Evolutionary conservation across 352 stramenopile genomes (phyloP).

Genomic region (Stramenopiles sp.): DNA sequence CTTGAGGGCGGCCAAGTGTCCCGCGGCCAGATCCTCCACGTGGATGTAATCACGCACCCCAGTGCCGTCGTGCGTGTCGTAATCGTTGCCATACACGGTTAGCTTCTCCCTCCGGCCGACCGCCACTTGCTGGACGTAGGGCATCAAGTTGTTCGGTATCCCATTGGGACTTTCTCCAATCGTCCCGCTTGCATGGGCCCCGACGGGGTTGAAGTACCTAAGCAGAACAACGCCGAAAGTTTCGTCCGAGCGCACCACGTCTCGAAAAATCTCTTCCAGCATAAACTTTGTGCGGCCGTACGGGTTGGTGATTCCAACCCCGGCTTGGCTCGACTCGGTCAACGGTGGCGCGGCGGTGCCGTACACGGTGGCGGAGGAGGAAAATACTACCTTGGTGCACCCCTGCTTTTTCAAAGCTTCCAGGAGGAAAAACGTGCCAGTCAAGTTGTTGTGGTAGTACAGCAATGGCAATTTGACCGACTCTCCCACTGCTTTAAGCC

Average conservation of each 20-base stretch:
- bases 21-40: slow-evolving; percentile 60
- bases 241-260: slow-evolving; percentile 31
- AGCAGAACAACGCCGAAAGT: slow-evolving; percentile 36
- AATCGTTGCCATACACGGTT: slow-evolving; percentile 68
- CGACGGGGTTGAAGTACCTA: slow-evolving; percentile 75
- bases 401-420: slow-evolving; percentile 36
- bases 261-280: slow-evolving; percentile 62
- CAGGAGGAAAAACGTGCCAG: slow-evolving; percentile 41
- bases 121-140: slow-evolving; percentile 55
- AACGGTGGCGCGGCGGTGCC: slow-evolving; percentile 33
- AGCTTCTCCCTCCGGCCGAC: slow-evolving; percentile 48
- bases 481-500: slow-evolving; percentile 60
- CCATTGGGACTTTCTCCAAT: slow-evolving; percentile 68
- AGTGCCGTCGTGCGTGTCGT: slow-evolving; percentile 59
- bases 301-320: slow-evolving; percentile 49
- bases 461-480: slow-evolving; percentile 38
- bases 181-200: slow-evolving; percentile 50
- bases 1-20: slow-evolving; percentile 48
- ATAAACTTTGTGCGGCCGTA: slow-evolving; percentile 74
- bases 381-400: slow-evolving; percentile 53
- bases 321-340: slow-evolving; percentile 32
- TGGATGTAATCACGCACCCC: slow-evolving; percentile 74
- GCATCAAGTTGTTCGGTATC: slow-evolving; percentile 70
- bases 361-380: slow-evolving; percentile 53
- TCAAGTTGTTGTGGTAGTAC: slow-evolving; percentile 62